phyloP scores from a whole-genome alignment of 2,329 filamentous ascomycete genomes.

The Pseudogymnoascus sp. region DNA sequence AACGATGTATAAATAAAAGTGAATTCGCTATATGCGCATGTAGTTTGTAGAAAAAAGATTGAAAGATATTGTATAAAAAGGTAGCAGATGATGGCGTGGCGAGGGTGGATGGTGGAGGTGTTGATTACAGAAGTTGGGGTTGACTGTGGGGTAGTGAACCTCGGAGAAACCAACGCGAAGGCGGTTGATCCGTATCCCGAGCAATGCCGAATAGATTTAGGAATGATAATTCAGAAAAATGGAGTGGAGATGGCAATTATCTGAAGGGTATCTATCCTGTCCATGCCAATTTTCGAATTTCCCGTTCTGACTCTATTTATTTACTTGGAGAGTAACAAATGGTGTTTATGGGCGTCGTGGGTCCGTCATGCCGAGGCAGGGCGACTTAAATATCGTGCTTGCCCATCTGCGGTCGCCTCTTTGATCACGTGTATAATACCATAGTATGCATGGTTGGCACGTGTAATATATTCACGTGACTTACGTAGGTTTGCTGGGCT shows the following conservation, averaged over 20 bases:
- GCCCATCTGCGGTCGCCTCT: background rate
- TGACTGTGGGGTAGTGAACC: slow-evolving; percentile 10
- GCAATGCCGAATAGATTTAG: background rate
- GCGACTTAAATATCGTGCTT: background rate
- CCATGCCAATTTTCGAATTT: background rate
- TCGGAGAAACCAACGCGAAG: slow-evolving; percentile 11
- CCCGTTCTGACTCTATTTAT: background rate
- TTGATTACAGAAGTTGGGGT: slow-evolving; percentile 2
- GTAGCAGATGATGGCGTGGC: background rate
- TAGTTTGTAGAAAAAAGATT: background rate
- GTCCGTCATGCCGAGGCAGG: slow-evolving; percentile 1
- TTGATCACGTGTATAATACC: background rate
- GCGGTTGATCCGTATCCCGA: slow-evolving; percentile 9
- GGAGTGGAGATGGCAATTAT: background rate
- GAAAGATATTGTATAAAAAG: background rate
- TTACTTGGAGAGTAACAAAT: background rate
- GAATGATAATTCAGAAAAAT: background rate
- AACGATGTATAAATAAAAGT: slow-evolving; percentile 3
- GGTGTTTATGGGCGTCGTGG: background rate
- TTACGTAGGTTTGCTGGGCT: background rate
- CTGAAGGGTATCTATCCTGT: background rate
- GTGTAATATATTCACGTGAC: background rate
- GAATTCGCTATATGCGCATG: background rate
- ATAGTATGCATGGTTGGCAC: background rate
- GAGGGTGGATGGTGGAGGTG: background rate